Evolutionary conservation across 2,329 filamentous ascomycete species (phyloP).

Genomic region (Botrytis aclada): DNA sequence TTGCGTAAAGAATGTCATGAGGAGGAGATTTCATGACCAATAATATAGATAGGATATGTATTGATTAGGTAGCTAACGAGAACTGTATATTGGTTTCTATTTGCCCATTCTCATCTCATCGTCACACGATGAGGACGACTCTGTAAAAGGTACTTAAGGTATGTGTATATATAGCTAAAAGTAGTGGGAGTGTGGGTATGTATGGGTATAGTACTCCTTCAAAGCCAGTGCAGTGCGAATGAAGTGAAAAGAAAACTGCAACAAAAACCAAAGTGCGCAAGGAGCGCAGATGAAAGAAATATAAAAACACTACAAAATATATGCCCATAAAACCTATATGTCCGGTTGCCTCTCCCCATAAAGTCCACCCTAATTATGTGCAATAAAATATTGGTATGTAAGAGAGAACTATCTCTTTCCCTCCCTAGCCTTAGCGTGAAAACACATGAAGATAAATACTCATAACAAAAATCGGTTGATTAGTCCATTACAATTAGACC

Average conservation of each 20-base stretch:
- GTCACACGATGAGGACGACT: background rate
- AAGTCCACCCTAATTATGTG: conserved; percentile 12
- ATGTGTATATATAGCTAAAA: background rate
- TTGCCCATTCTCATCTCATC: background rate
- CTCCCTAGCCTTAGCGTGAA: background rate
- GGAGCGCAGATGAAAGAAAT: background rate
- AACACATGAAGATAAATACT: background rate
- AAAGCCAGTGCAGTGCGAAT: conserved; percentile 1
- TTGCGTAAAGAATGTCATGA: background rate
- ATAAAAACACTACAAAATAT: conserved; percentile 7
- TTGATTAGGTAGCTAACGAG: background rate
- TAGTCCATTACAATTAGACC: conserved; percentile 14
- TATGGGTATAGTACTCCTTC: conserved; percentile 15
- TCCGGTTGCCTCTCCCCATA: background rate
- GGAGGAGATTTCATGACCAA: background rate
- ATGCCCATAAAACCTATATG: conserved; percentile 12
- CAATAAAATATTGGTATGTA: conserved; percentile 3
- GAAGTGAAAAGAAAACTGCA: background rate
- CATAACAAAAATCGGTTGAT: conserved; percentile 9
- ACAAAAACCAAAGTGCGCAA: background rate
- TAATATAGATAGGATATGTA: background rate
- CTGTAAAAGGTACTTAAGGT: background rate
- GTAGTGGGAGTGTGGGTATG: conserved; percentile 13
- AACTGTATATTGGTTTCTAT: background rate
- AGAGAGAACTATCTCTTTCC: background rate